Percentiles rank a stretch among this genome's conserved stretches.
Evolutionary conservation across 805 yeast genomes (phyloP).

Genomic region (Groenewaldozyma tartarivorans): DNA sequence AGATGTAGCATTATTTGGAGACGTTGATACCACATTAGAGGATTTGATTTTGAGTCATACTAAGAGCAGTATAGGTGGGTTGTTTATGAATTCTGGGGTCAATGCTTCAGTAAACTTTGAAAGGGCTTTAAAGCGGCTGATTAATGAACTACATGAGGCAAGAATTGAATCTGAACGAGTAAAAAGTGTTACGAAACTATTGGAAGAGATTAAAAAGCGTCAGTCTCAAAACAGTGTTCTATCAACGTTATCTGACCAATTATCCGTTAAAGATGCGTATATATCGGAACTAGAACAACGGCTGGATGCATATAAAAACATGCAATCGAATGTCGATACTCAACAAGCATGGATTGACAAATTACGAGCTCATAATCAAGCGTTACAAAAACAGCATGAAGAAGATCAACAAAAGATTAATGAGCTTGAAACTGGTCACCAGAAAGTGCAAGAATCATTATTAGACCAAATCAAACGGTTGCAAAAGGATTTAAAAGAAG

Average conservation of each 20-base stretch:
- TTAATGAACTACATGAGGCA: conserved; percentile 25
- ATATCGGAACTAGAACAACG: conserved; percentile 12
- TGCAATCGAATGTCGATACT: conserved; percentile 2
- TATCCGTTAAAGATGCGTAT: conserved; percentile 11
- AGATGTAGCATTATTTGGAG: conserved; percentile 28
- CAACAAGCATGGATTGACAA: not conserved
- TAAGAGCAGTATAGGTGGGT: conserved; percentile 26
- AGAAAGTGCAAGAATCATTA: conserved; percentile 2
- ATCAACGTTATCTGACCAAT: conserved; percentile 8
- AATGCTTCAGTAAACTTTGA: conserved; percentile 24
- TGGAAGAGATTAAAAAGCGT: conserved; percentile 20
- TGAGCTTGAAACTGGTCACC: not conserved
- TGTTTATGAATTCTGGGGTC: conserved; percentile 25
- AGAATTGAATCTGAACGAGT: conserved; percentile 28
- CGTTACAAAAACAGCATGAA: not conserved
- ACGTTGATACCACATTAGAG: conserved; percentile 24
- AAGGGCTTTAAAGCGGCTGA: conserved; percentile 25
- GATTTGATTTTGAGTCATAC: conserved; percentile 28
- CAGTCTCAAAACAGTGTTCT: conserved; percentile 15
- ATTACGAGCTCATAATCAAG: not conserved
- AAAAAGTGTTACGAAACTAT: conserved; percentile 20
- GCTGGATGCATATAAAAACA: conserved; percentile 5
- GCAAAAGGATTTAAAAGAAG: not conserved
- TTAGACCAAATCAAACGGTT: not conserved
- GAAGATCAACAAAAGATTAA: conserved; percentile 3